These are phyloP conservation scores for Colletotrichum sojae DNA, from an alignment of 2,329 filamentous ascomycete genomes.

Conservation along the genomic window DNA sequence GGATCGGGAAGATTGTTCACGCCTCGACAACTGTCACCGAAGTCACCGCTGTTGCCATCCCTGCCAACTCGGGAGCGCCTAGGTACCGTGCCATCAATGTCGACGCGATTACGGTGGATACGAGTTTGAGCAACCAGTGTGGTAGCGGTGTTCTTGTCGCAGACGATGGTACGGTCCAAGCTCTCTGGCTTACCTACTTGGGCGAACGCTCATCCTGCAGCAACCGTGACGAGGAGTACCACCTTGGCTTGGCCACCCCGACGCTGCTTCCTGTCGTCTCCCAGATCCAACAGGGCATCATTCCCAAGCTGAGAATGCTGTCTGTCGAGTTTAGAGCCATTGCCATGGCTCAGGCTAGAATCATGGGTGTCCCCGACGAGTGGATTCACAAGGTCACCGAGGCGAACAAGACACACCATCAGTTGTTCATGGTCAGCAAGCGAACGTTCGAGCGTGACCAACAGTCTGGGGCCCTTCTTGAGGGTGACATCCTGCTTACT, in stretches of 20 bases:
- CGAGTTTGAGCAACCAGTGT: constrained; percentile 89
- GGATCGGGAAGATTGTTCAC: constrained; percentile 93
- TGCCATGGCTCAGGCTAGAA: constrained; percentile 95
- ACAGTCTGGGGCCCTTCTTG: constrained; percentile 74
- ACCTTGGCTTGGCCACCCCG: constrained; percentile 91
- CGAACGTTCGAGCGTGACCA: constrained; percentile 75
- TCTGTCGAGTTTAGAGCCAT: constrained; percentile 96
- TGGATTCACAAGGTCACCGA: constrained; percentile 94
- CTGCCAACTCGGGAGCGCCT: constrained; percentile 91
- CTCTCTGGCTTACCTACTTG: constrained; percentile 96
- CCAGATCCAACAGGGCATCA: constrained; percentile 84
- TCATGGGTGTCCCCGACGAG: constrained; percentile 96
- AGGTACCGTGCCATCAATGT: constrained; percentile 96
- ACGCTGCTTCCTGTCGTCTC: constrained; percentile 90
- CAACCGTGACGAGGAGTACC: constrained; percentile 95
- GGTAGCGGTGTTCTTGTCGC: constrained; percentile 93
- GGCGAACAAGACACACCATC: constrained; percentile 92
- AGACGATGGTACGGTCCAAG: constrained; percentile 92
- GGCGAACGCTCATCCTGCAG: constrained; percentile 86
- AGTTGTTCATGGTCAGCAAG: constrained; percentile 98
- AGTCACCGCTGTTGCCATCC: constrained; percentile 96
- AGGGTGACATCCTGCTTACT: constrained; percentile 93
- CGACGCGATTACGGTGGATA: constrained; percentile 97
- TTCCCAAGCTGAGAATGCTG: constrained; percentile 88
- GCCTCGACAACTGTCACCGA: constrained; percentile 96